Evolutionary conservation across 306 rosid species (phyloP), one percentile per base, ranked within the genome.

Genomic region (Vigna trinervia): DNA sequence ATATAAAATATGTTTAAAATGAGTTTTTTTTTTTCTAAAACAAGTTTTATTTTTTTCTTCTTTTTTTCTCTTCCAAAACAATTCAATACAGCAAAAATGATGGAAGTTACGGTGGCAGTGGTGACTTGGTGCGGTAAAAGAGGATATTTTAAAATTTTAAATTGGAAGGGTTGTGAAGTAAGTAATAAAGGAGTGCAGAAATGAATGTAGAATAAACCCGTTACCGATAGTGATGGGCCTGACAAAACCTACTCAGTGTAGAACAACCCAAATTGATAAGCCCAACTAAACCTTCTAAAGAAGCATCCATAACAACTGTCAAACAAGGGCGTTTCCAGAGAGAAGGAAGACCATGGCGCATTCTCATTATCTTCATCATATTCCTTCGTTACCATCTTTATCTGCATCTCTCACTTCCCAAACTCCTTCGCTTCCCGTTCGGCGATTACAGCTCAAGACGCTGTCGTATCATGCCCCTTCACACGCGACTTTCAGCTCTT

Each of bases 291-390:
- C 52, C 32, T 8, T 43, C 5, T 14, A 26, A 13, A 13, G 38
- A 32, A 23, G 13, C n/a, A 19, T 39, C 46, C 15, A 12, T 65
- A 19, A 10, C 43, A 60, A 61, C 22, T 6, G 46, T 8, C 46
- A 9, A 41, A 41, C 12, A 47, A 11, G 58, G 50, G 48, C 58
- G 34, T 53, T 58, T 34, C 61, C 50, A 4, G 14, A 51, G 14
- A 51, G 57, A 61, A 72, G 71, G 58, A 61, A 80, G 76, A 69
- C 43, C 20, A 84, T 90, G 89, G 81, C 92, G 56, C 86, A 39
- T 69, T 57, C 61, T 78, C 79, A 15, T 50, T 69, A 47, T 78
- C 85, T 69, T 47, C 80, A 80, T 61, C 87, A 17, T 36, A 82
- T 70, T 51, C 86, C 90, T 14, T 78, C 81, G 38, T 79, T 80